Percentiles rank a stretch among this genome's conserved stretches.
These are phyloP conservation scores for Omphalotus guepiniiformis DNA, from an alignment of 768 basidiomycete species.

Conservation along the genomic window DNA sequence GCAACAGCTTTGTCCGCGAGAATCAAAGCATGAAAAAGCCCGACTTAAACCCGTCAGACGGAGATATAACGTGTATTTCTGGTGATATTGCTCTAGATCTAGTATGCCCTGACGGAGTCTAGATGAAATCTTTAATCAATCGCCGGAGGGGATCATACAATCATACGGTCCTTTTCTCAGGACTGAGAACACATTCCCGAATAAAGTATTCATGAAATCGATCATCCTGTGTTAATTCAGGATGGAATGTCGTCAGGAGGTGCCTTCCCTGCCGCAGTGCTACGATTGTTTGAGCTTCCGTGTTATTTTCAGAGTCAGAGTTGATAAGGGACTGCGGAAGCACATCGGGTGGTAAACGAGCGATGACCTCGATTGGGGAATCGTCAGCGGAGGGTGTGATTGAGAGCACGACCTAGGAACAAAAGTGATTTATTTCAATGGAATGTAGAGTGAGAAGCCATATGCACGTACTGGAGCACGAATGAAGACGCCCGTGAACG, in stretches of 20 bases:
- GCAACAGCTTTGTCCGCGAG: neutral
- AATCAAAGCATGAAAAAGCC: neutral
- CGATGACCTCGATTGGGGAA: slow-evolving; percentile 65
- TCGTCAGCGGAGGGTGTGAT: slow-evolving; percentile 43
- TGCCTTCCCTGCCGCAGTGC: slow-evolving; percentile 82
- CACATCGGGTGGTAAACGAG: slow-evolving; percentile 55
- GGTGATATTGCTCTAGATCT: neutral
- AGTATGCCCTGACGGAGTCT: neutral
- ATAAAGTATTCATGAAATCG: slow-evolving; percentile 94
- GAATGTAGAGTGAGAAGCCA: no score
- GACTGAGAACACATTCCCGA: slow-evolving; percentile 56
- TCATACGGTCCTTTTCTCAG: slow-evolving; percentile 1
- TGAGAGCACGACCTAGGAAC: slow-evolving; percentile 55
- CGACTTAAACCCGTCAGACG: neutral
- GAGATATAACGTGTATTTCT: neutral
- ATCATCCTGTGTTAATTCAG: slow-evolving; percentile 82
- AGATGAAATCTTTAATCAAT: slow-evolving; percentile 1
- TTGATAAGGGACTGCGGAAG: slow-evolving; percentile 36
- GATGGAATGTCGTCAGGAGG: slow-evolving; percentile 90
- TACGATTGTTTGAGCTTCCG: slow-evolving; percentile 65
- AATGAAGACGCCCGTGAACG: slow-evolving; percentile 88
- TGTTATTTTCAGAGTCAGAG: slow-evolving; percentile 33
- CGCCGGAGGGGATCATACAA: neutral
- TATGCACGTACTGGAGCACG: slow-evolving; percentile 71
- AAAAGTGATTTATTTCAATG: no score